Conservation (phyloP, 257 asterid species). For the Knoxia roxburghii region DNA sequence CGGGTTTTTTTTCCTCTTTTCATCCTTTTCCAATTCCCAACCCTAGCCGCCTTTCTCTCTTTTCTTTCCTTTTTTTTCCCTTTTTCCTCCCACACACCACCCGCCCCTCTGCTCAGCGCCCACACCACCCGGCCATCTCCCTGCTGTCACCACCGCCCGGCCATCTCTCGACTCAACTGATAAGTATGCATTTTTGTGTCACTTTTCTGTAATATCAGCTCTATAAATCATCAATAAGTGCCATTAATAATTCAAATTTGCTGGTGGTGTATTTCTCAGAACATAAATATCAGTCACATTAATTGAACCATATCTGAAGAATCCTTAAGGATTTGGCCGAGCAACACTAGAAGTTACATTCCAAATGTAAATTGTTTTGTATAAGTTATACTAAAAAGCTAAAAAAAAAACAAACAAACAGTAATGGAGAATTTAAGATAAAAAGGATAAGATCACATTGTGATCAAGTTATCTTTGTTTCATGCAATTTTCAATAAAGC, state of each 20-base stretch:
- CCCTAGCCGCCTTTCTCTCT: too few species aligned
- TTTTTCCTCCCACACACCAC: too few species aligned
- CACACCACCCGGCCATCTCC: too few species aligned
- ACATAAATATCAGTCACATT: conserved; percentile 90
- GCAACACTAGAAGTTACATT: conserved; percentile 98
- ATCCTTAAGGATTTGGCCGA: conserved; percentile 97
- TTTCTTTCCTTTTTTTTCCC: too few species aligned
- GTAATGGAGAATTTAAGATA: too few species aligned
- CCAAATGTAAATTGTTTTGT: conserved; percentile 47
- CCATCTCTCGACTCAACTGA: conserved; percentile 87
- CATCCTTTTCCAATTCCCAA: too few species aligned
- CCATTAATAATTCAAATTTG: conserved; percentile 80
- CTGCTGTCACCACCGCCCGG: too few species aligned
- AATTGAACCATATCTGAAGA: conserved; percentile 89
- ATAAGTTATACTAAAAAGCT: background rate
- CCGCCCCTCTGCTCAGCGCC: too few species aligned
- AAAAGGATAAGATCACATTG: too few species aligned
- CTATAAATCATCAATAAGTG: conserved; percentile 89
- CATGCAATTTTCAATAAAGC: too few species aligned
- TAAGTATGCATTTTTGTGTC: conserved; percentile 84
- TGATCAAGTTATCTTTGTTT: too few species aligned
- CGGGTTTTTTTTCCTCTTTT: too few species aligned
- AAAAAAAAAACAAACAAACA: background rate
- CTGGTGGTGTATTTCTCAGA: conserved; percentile 66
- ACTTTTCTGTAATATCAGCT: conserved; percentile 80